These are phyloP conservation scores for Pholiota adiposa DNA, from an alignment of 1,284 basidiomycete species.

Conservation along the genomic window DNA sequence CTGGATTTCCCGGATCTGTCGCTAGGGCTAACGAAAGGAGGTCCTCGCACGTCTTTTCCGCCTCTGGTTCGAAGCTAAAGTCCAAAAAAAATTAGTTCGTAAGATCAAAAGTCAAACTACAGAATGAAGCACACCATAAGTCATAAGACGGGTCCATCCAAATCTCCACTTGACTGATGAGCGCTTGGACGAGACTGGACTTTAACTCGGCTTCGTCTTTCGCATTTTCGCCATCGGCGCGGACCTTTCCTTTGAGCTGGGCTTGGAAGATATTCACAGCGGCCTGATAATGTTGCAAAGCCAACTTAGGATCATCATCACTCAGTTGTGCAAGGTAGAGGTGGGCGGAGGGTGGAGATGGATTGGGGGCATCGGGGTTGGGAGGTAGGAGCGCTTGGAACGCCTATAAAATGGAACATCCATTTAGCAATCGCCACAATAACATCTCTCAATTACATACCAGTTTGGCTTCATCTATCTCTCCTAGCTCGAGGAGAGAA, in stretches of 20 bases:
- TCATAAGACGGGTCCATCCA: constrained; percentile 93
- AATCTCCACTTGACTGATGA: constrained; percentile 93
- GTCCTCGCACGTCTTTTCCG: constrained; percentile 82
- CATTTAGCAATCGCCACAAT: constrained; percentile 8
- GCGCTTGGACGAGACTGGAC: constrained; percentile 79
- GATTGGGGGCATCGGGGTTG: constrained; percentile 55
- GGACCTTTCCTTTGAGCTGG: constrained; percentile 74
- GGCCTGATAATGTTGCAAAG: constrained; percentile 81
- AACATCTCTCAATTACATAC: constrained; percentile 43
- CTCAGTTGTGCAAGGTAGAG: constrained; percentile 90
- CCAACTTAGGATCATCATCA: constrained; percentile 75
- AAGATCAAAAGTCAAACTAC: neutral
- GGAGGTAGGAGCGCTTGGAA: constrained; percentile 68
- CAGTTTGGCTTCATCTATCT: constrained; percentile 74
- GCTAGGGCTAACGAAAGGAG: constrained; percentile 76
- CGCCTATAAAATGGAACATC: constrained; percentile 45
- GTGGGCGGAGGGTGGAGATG: constrained; percentile 82
- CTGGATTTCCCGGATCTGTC: constrained; percentile 77
- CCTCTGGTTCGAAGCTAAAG: constrained; percentile 77
- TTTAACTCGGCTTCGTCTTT: constrained; percentile 68
- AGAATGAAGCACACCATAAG: constrained; percentile 71
- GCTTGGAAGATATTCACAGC: constrained; percentile 78
- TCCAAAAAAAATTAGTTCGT: neutral
- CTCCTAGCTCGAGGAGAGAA: constrained; percentile 77
- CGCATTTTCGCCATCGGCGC: constrained; percentile 46